phyloP scores from a whole-genome alignment of 257 asterid genomes.

The Petunia axillaris region DNA sequence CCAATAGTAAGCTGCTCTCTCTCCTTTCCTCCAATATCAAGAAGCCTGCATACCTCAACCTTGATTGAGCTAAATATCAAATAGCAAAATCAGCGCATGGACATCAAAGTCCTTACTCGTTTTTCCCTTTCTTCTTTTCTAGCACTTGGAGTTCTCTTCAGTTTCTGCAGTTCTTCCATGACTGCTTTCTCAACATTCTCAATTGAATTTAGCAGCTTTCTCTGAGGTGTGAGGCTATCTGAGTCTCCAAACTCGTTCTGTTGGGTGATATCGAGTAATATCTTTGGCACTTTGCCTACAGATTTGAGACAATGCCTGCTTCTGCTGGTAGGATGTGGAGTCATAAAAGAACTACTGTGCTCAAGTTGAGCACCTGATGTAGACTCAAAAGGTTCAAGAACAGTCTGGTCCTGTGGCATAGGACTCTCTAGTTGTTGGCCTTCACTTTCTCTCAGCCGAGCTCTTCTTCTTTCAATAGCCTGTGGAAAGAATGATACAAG shows the following conservation, averaged over 20 bases:
- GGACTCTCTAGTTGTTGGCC: conserved; percentile 59
- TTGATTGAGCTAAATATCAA: conserved; percentile 44
- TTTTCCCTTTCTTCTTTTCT: conserved; percentile 64
- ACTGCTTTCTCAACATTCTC: conserved; percentile 73
- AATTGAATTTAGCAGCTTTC: conserved; percentile 66
- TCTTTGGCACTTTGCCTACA: conserved; percentile 65
- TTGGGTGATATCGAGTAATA: conserved; percentile 65
- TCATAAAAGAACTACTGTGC: conserved; percentile 42
- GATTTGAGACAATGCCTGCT: conserved; percentile 40
- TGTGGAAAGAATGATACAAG: conserved; percentile 12
- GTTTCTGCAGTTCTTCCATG: conserved; percentile 64
- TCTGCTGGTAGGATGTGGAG: conserved; percentile 51
- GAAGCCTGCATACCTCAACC: conserved; percentile 50
- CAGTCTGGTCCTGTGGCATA: conserved; percentile 48
- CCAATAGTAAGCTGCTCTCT: conserved; percentile 31
- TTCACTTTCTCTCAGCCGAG: conserved; percentile 51
- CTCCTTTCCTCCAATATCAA: conserved; percentile 29
- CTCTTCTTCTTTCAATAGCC: conserved; percentile 74
- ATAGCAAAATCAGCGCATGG: conserved; percentile 57
- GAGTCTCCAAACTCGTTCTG: conserved; percentile 41
- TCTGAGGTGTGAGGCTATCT: conserved; percentile 63
- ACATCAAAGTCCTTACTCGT: conserved; percentile 67
- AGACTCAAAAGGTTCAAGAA: conserved; percentile 45
- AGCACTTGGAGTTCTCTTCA: conserved; percentile 72
- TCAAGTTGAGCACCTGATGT: conserved; percentile 64